Evolutionary conservation across 176 grass and related monocot species (phyloP), one percentile per base, ranked within the genome.

Genomic region (Tillandsia leiboldiana): DNA sequence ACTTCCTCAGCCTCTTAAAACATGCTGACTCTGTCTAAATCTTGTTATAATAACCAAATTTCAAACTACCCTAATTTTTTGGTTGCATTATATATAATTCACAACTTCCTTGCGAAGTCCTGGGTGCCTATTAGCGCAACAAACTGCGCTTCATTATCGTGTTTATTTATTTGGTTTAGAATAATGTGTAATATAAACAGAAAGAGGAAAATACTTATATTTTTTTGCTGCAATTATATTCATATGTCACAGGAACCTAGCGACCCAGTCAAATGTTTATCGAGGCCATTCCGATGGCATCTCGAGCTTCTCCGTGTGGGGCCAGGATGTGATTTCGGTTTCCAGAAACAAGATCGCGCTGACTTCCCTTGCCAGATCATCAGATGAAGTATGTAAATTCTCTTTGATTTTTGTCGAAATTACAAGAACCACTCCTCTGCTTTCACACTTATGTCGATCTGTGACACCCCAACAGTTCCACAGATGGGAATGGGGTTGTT

Each of bases 261-360:
- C 57, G 67, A 70, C 78, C 11, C 93, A 90, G 62, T 92, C 74
- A 65, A 85, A 71, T 62, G 64, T 92, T 76, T 83, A 85, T 77
- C 80, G 81, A 84, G 91, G 84, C 26, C 84, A 97, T 72, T 85
- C 89, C 49, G 93, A 97, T 74, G 89, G 86, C 64, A 83, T 97
- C 63, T 79, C 84, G 28, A 81, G 66, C 83, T 97, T 97, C 69
- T 72, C 86, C 24, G 48, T 87, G 49, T 87, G 93, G 86, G 89
- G 83, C 68, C 86, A 87, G 77, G 93, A 92, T 64, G 69, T 92
- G 72, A 51, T 92, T 63, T 90, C 93, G 66, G 68, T 97, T 76
- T 90, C 89, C 71, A 87, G 82, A 83, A 90, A 92, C 72, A 97
- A 97, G 83, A 92, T 97, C 61, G 80, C 86, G 17, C 52, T 92